A percentile compares a stretch with the other conserved stretches of the same genome.
These are phyloP conservation scores for Kingdonia uniflora DNA, from an alignment of 164 flowering plant species.

Conservation along the genomic window DNA sequence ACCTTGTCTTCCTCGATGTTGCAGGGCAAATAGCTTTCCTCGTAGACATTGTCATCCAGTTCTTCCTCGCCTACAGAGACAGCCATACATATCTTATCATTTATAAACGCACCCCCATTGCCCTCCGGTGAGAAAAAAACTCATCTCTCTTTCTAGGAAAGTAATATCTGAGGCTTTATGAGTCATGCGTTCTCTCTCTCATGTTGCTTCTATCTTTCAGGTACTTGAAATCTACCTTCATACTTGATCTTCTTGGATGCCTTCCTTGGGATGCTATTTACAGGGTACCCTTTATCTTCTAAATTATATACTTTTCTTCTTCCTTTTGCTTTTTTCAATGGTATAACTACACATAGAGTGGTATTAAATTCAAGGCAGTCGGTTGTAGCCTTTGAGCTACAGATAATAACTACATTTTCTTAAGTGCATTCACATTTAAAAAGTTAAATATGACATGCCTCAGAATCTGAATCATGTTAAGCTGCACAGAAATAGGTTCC, in stretches of 20 bases:
- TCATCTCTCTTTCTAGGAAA: conserved; percentile 5
- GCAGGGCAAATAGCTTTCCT: conserved; percentile 70
- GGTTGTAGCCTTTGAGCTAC: too few relatives aligned
- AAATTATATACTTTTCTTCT: too few relatives aligned
- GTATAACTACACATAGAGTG: too few relatives aligned
- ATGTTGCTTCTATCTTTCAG: conserved; percentile 22
- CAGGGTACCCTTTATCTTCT: conserved; percentile 32
- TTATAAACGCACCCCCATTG: conserved; percentile 42
- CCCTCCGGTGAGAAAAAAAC: conserved; percentile 34
- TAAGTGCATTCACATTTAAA: too few relatives aligned
- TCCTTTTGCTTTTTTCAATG: too few relatives aligned
- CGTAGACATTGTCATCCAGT: conserved; percentile 58
- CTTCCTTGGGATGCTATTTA: conserved; percentile 86
- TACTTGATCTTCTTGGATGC: conserved; percentile 64
- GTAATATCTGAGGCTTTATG: neutral
- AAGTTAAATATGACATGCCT: too few relatives aligned
- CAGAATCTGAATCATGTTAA: too few relatives aligned
- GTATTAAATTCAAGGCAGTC: too few relatives aligned
- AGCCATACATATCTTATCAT: conserved; percentile 61
- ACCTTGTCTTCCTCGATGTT: conserved; percentile 59
- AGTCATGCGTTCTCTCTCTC: too few relatives aligned
- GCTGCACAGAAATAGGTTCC: too few relatives aligned
- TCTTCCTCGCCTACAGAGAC: conserved; percentile 71
- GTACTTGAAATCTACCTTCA: conserved; percentile 62
- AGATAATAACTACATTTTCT: too few relatives aligned